Conservation (phyloP, 257 asterid species). For the Gentiana straminea region DNA sequence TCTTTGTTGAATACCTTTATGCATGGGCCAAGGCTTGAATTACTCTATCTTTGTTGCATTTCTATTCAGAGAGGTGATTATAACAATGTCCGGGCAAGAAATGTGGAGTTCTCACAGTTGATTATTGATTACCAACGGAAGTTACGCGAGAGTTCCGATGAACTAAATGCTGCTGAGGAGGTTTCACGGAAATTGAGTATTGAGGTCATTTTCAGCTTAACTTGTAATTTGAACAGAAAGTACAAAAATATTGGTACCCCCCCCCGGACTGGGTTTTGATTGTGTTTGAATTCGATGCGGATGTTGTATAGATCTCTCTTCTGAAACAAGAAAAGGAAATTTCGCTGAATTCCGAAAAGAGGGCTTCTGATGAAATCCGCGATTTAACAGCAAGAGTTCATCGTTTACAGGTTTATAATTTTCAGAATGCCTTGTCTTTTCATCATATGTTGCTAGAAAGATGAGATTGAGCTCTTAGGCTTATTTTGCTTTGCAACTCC, state of each 20-base stretch:
- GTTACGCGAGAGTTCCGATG: conserved; percentile 80
- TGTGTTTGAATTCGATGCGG: background rate
- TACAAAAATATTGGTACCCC: too few species aligned
- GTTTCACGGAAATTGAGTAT: conserved; percentile 49
- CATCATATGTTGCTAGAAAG: background rate
- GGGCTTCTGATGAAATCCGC: conserved; percentile 83
- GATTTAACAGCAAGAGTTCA: conserved; percentile 77
- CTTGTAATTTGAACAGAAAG: background rate
- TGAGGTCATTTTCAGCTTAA: conserved; percentile 41
- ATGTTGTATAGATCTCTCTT: conserved; percentile 37
- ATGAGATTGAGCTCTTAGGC: background rate
- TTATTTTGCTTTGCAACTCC: conserved; percentile 11
- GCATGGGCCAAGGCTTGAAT: background rate
- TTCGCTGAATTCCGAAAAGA: conserved; percentile 67
- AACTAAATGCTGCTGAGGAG: conserved; percentile 53
- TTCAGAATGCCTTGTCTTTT: background rate
- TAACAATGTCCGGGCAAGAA: conserved; percentile 56
- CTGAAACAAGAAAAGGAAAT: conserved; percentile 74
- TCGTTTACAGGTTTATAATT: conserved; percentile 55
- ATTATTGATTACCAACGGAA: conserved; percentile 68
- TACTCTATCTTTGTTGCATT: conserved; percentile 7
- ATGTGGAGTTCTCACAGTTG: conserved; percentile 79
- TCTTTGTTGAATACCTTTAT: background rate
- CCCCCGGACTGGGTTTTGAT: background rate
- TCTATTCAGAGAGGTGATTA: conserved; percentile 59